Evolutionary conservation across 1,284 basidiomycete genomes (phyloP).

Genomic region (Marasmius sp.): DNA sequence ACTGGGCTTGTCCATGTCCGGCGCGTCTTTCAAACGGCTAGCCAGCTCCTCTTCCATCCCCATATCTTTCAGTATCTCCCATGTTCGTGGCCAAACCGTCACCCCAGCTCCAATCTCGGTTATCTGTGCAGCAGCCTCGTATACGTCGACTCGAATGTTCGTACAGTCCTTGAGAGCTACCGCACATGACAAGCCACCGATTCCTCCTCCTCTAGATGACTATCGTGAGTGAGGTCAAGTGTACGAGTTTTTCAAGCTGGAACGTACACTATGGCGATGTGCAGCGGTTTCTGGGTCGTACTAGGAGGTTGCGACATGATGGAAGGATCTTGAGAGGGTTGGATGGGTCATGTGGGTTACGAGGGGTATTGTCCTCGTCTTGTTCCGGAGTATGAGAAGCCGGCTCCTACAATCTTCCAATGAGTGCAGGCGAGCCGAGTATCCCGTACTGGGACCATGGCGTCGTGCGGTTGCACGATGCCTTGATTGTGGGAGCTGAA

Average conservation of each 20-base stretch:
- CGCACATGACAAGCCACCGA: constrained; percentile 23
- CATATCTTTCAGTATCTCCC: constrained; percentile 20
- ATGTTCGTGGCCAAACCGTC: constrained; percentile 23
- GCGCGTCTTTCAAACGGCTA: constrained; percentile 15
- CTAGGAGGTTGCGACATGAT: neutral
- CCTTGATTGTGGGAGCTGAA: no score
- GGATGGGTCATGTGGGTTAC: neutral
- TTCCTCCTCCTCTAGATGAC: constrained; percentile 21
- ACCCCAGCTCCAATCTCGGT: constrained; percentile 26
- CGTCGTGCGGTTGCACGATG: no score
- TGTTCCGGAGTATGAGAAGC: no score
- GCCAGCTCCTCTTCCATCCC: constrained; percentile 20
- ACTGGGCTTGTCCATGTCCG: constrained; percentile 17
- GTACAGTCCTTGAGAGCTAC: constrained; percentile 18
- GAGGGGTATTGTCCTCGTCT: neutral
- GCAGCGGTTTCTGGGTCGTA: neutral
- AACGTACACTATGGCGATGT: constrained; percentile 9
- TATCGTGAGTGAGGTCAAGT: neutral
- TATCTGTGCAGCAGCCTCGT: constrained; percentile 21
- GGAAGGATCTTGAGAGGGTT: neutral
- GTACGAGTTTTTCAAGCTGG: neutral
- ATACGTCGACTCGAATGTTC: constrained; percentile 18
- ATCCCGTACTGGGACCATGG: no score
- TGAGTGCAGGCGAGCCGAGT: no score
- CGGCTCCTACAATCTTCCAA: no score